These are phyloP conservation scores for Cicer pinnatifidum DNA, from an alignment of 306 rosid species.

Conservation along the genomic window DNA sequence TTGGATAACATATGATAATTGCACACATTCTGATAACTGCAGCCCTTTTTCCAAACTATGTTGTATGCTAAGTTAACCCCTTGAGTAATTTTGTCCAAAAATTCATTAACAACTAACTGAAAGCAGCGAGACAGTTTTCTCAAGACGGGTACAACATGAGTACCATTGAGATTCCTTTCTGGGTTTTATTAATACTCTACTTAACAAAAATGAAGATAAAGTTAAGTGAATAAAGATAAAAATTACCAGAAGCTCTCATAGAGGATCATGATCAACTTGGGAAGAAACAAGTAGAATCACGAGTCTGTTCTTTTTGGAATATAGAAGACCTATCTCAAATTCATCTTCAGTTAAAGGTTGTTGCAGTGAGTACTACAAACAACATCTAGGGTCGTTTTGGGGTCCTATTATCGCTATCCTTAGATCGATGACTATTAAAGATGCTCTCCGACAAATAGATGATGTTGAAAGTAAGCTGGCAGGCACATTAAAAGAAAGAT, in stretches of 20 bases:
- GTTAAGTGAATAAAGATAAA: slow-evolving; percentile 45
- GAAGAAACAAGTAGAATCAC: neutral
- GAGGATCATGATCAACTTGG: slow-evolving; percentile 28
- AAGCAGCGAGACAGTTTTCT: too few species aligned
- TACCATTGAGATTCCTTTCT: neutral
- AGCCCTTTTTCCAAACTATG: too few species aligned
- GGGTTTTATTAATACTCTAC: neutral
- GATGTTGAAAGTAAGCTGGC: neutral
- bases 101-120: too few species aligned
- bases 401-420: neutral
- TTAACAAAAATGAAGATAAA: neutral
- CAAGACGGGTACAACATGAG: neutral
- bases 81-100: too few species aligned
- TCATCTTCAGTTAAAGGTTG: neutral
- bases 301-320: slow-evolving; percentile 25
- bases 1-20: too few species aligned
- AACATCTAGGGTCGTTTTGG: neutral
- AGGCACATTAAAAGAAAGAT: neutral
- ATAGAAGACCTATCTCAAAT: neutral
- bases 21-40: too few species aligned
- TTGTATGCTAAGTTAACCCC: too few species aligned
- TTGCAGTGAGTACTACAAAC: slow-evolving; percentile 6
- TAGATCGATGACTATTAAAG: neutral
- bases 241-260: slow-evolving; percentile 15
- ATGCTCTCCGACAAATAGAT: neutral